Conservation (phyloP, 306 rosid species). For the Mucuna pruriens region DNA sequence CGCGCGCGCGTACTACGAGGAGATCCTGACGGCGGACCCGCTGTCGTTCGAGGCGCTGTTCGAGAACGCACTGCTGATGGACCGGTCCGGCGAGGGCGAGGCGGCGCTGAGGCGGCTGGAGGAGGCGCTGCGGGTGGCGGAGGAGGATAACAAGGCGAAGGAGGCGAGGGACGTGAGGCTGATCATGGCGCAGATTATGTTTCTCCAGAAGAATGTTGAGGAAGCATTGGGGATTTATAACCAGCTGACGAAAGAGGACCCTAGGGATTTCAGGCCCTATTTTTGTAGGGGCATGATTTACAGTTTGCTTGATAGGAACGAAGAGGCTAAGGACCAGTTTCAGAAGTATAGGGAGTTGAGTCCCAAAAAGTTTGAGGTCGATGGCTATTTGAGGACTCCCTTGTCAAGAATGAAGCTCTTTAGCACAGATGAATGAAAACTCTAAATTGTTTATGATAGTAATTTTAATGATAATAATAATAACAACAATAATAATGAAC, state of each 20-base stretch:
- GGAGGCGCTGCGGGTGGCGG: slow-evolving; percentile 70
- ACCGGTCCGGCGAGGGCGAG: slow-evolving; percentile 78
- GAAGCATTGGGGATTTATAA: slow-evolving; percentile 67
- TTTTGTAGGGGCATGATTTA: slow-evolving; percentile 89
- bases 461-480: too few relatives aligned
- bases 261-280: slow-evolving; percentile 81
- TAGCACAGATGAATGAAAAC: slow-evolving; percentile 61
- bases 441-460: too few relatives aligned
- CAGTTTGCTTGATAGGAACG: slow-evolving; percentile 82
- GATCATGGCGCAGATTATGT: slow-evolving; percentile 85
- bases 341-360: slow-evolving; percentile 74
- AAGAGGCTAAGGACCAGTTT: slow-evolving; percentile 80
- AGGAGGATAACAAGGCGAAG: slow-evolving; percentile 61
- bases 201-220: slow-evolving; percentile 86
- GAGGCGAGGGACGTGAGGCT: slow-evolving; percentile 80
- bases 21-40: slow-evolving; percentile 61
- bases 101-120: slow-evolving; percentile 64
- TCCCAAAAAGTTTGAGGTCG: slow-evolving; percentile 89
- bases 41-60: slow-evolving; percentile 79
- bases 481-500: too few relatives aligned
- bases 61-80: slow-evolving; percentile 87
- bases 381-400: slow-evolving; percentile 77
- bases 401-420: slow-evolving; percentile 82
- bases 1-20: slow-evolving; percentile 70
- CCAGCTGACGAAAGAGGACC: slow-evolving; percentile 68